Evolutionary conservation across 345 rosid species (phyloP).

Genomic region (Gynandropsis gynandra): DNA sequence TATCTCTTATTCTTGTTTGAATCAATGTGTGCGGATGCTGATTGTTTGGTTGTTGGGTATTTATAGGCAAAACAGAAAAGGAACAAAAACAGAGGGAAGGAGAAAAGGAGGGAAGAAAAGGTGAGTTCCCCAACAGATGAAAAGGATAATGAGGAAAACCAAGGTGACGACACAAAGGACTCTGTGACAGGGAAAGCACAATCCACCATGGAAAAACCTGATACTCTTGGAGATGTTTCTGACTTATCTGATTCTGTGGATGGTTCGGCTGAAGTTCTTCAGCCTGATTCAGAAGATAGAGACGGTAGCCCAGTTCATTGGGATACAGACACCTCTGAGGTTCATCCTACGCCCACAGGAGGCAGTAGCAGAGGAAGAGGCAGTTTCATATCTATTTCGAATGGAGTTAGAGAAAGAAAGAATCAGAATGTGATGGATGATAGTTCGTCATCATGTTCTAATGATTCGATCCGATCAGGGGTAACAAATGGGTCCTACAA

Average conservation of each 20-base stretch:
- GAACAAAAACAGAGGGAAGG: conserved; percentile 69
- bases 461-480: conserved; percentile 64
- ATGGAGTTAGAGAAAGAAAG: conserved; percentile 53
- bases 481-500: conserved; percentile 52
- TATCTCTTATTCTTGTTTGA: not conserved
- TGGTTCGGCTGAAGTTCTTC: conserved; percentile 48
- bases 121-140: conserved; percentile 24
- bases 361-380: conserved; percentile 36
- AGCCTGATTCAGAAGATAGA: conserved; percentile 73
- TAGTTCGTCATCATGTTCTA: conserved; percentile 86
- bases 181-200: conserved; percentile 31
- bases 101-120: conserved; percentile 68
- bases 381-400: conserved; percentile 26
- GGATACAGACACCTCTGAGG: conserved; percentile 71
- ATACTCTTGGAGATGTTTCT: conserved; percentile 52
- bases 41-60: conserved; percentile 13
- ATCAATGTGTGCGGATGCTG: conserved; percentile 8
- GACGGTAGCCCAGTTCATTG: conserved; percentile 66
- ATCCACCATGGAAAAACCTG: conserved; percentile 49
- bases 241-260: conserved; percentile 70
- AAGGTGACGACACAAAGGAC: conserved; percentile 35
- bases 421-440: conserved; percentile 50
- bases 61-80: conserved; percentile 74
- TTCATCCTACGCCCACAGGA: conserved; percentile 48
- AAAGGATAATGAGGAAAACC: conserved; percentile 34